phyloP scores from a whole-genome alignment of 805 yeast genomes.

The Pichia eremophila region DNA sequence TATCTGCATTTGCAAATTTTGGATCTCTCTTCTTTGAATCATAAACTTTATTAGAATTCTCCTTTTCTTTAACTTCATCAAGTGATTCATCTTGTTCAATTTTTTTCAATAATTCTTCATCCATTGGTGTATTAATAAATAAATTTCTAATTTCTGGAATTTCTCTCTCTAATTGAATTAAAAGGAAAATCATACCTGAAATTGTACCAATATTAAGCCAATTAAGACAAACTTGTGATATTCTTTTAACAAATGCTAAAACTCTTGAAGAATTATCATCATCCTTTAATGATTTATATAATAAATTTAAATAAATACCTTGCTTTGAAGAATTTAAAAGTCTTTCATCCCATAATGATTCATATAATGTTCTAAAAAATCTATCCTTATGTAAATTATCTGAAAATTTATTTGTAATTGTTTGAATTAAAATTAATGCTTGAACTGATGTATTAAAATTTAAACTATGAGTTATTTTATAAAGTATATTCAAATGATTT shows the following conservation, averaged over 20 bases:
- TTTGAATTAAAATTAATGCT: constrained; percentile 78
- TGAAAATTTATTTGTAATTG: constrained; percentile 53
- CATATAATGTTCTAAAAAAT: constrained; percentile 82
- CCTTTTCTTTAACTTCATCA: constrained; percentile 20
- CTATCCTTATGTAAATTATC: constrained; percentile 38
- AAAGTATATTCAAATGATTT: constrained; percentile 73
- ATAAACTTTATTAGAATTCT: constrained; percentile 30
- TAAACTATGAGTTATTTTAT: constrained; percentile 85
- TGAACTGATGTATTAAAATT: constrained; percentile 92
- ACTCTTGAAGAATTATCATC: constrained; percentile 60
- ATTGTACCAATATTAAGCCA: constrained; percentile 87
- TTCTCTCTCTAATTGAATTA: constrained; percentile 56
- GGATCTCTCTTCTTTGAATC: constrained; percentile 92
- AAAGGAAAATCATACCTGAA: constrained; percentile 69
- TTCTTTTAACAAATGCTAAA: constrained; percentile 83
- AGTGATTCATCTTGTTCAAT: constrained; percentile 28
- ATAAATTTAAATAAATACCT: constrained; percentile 78
- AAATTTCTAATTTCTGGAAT: constrained; percentile 62
- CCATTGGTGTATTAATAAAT: constrained; percentile 44
- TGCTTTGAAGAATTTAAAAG: constrained; percentile 83
- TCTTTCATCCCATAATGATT: constrained; percentile 78
- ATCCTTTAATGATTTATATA: constrained; percentile 72
- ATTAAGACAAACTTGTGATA: constrained; percentile 71
- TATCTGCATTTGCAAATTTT: constrained; percentile 75
- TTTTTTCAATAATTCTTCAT: constrained; percentile 39